Base-by-base conservation (phyloP, 805 yeast genomes). In the Starmerella etchellsii region DNA sequence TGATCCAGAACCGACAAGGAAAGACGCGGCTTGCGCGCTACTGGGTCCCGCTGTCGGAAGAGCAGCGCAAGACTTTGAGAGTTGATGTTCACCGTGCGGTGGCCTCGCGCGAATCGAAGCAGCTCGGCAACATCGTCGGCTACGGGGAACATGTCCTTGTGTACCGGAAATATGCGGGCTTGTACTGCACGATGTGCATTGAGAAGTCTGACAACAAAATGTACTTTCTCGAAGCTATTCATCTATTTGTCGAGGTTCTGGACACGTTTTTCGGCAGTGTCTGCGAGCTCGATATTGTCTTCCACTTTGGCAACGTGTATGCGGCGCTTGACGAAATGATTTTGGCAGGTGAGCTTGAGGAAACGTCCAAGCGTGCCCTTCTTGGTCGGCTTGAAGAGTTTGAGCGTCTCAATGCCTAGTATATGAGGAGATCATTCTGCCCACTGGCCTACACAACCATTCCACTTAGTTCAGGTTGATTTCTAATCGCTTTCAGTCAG, bases 1-100 rank as follows among this genome's bases (percentile, higher is more conserved):
- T 87, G 31, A 79, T 88, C 33, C 76, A 88, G 58, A 88, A 88
- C 57, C 71, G 95, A 43, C 96, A 88, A 62, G 97, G 98, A n/a
- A 81, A 81, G 49, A 74, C 88, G 18, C 71, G 98, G 44, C 63
- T 88, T 14, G 78, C 82, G 8, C 80, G 84, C 58, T 87, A 93
- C 87, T 88, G 70, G 56, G 56, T 57, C 8, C 62, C 68, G 8
- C 63, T 62, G 43, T 41, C 64, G 4, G 70, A 71, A 31, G 52
- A 57, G 2, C 75, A 72, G 44, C 70, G 73, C 47, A 52, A 63
- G 40, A 64, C 59, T 36, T 51, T 71, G 30, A 72, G 74, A 20
- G 64, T 66, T 18, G 83, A 81, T 33, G 76, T 84, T 11, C 95
- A 87, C 61, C 69, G 85, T 42, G 63, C 83, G 34, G 77, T 87